Evolutionary conservation across 2,329 filamentous ascomycete species (phyloP), one percentile per base, ranked within the genome.

Genomic region (Fusarium sp.): DNA sequence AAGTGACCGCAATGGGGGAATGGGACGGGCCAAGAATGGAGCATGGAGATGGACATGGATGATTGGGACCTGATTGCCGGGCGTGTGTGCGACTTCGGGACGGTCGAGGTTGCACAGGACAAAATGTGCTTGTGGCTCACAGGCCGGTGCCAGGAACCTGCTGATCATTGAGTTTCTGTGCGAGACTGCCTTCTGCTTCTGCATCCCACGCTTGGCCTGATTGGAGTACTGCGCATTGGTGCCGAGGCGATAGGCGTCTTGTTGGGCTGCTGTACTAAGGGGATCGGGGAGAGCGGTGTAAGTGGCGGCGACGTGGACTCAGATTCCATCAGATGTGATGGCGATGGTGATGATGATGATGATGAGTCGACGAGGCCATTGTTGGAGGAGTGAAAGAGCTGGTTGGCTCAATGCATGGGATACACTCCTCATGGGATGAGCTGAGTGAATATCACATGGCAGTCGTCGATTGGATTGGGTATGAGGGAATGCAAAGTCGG

Each of bases 1-100:
- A 52, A 18, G 24, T 62, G 42, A 35, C 60, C 42, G 45, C 59
- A 47, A 35, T 62, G 31, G 58, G 27, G 38, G 67, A 56, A 64
- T 47, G 61, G 22, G 40, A 45, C 63, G 61, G 56, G 70, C 58
- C 63, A 73, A 65, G 58, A 24, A 58, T 61, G 52, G 68, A 69
- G 57, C 42, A 75, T 59, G 66, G 52, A 58, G 38, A 34, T 61
- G 52, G 52, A 45, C 59, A 62, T 69, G 59, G 40, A 37, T 66
- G 35, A 29, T 62, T 64, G 62, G 35, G 47, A 57, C 60, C 50
- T 72, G 50, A 60, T 40, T 59, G 45, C 50, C 35, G 62, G 64
- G 65, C 62, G 64, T 65, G 75, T 76, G 75, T 76, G 66, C 66
- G 62, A 77, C 76, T 66, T 67, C 66, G 68, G 75, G 60, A 75